Conservation (phyloP, 1,139 yeast genomes). For the Saccharomyces hybrid region DNA sequence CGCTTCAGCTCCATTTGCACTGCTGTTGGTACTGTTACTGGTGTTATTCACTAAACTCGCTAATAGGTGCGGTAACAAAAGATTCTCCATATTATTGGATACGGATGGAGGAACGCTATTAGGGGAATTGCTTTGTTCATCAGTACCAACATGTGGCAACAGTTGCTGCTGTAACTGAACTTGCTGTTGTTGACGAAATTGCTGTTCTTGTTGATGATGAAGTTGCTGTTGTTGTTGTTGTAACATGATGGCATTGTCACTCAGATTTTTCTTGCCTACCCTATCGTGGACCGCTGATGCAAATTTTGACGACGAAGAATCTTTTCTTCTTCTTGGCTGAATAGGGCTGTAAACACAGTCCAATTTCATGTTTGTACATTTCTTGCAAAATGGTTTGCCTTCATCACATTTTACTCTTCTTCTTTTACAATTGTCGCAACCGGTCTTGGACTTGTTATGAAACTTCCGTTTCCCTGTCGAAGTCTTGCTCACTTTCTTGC, state of each 20-base stretch:
- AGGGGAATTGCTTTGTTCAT: constrained; percentile 1
- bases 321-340: constrained; percentile 14
- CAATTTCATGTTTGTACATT: constrained; percentile 70
- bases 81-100: background rate
- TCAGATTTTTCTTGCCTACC: background rate
- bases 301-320: background rate
- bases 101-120: constrained; percentile 2
- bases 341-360: constrained; percentile 54
- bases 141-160: constrained; percentile 5
- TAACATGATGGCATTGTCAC: background rate
- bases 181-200: constrained; percentile 8
- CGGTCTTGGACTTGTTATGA: constrained; percentile 81
- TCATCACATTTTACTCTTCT: constrained; percentile 94
- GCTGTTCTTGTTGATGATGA: constrained; percentile 4
- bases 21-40: constrained; percentile 2
- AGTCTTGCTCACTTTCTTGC: constrained; percentile 34
- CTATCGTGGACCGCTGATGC: background rate
- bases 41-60: background rate
- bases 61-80: constrained; percentile 1
- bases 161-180: constrained; percentile 10
- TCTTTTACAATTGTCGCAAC: constrained; percentile 82
- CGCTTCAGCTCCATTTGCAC: constrained; percentile 3
- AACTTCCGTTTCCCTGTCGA: constrained; percentile 53
- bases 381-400: constrained; percentile 65
- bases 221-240: constrained; percentile 3